Conservation (phyloP, 495 filamentous ascomycete species). For the Chaetomidium leptoderma region DNA sequence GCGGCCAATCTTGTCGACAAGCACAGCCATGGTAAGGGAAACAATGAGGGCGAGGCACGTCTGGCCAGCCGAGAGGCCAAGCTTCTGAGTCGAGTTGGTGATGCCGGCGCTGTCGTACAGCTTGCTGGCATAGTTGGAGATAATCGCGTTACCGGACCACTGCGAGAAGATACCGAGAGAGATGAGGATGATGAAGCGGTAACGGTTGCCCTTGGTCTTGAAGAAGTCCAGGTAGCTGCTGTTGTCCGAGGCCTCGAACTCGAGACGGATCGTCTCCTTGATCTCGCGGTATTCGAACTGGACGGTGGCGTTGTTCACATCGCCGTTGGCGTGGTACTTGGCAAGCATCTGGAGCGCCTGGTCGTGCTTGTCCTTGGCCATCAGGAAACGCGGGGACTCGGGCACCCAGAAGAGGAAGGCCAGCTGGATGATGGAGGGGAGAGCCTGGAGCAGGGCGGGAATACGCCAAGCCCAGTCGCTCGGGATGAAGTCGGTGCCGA, state of each 20-base stretch:
- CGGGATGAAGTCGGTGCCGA: conserved; percentile 47
- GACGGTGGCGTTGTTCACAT: conserved; percentile 52
- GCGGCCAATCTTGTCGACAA: conserved; percentile 59
- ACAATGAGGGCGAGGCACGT: conserved; percentile 51
- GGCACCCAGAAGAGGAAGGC: conserved; percentile 52
- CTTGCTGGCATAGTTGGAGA: conserved; percentile 58
- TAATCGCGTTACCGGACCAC: conserved; percentile 64
- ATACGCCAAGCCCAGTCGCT: conserved; percentile 53
- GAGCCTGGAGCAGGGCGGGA: conserved; percentile 52
- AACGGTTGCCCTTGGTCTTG: conserved; percentile 64
- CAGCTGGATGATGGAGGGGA: conserved; percentile 52
- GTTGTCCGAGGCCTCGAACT: conserved; percentile 43
- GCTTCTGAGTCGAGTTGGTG: conserved; percentile 46
- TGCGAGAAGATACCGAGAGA: conserved; percentile 62
- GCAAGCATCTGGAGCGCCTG: conserved; percentile 56
- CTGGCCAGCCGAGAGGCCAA: conserved; percentile 51
- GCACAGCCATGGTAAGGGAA: conserved; percentile 50
- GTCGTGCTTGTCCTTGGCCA: conserved; percentile 61
- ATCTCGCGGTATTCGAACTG: conserved; percentile 59
- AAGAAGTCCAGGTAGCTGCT: conserved; percentile 56
- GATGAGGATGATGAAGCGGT: conserved; percentile 54
- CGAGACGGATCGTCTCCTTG: conserved; percentile 53
- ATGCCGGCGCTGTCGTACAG: conserved; percentile 58
- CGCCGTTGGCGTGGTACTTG: conserved; percentile 55
- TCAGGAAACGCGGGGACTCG: conserved; percentile 59